A percentile compares a stretch with the other conserved stretches of the same genome.
phyloP scores from a whole-genome alignment of 257 asterid genomes.

The Solanum ossicruentum region DNA sequence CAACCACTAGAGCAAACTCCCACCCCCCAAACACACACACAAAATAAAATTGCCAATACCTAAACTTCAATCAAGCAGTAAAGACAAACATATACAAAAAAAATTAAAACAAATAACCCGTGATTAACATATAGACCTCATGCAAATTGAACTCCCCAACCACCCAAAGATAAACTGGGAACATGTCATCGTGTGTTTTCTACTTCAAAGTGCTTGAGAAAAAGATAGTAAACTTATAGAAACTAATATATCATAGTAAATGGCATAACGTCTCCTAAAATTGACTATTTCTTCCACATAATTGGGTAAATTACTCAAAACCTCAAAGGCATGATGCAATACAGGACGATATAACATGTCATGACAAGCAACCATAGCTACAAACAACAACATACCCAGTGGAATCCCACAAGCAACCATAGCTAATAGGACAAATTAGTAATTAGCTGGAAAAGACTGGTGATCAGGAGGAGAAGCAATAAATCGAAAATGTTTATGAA shows the following conservation, averaged over 20 bases:
- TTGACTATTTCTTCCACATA: background rate
- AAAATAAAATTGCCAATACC: too few relatives aligned
- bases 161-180: background rate
- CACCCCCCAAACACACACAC: too few relatives aligned
- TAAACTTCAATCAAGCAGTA: background rate
- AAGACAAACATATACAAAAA: background rate
- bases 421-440: background rate
- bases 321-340: background rate
- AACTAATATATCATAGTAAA: background rate
- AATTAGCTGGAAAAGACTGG: background rate
- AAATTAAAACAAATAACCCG: background rate
- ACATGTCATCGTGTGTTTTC: background rate
- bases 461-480: background rate
- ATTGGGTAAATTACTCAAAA: background rate
- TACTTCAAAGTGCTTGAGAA: background rate
- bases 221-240: background rate
- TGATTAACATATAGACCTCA: background rate
- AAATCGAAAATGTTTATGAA: background rate
- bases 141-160: background rate
- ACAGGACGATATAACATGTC: background rate
- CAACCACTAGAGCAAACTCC: background rate
- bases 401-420: background rate
- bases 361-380: background rate
- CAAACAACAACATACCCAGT: too few relatives aligned
- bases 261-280: background rate